Base-by-base conservation (phyloP, 108 stramenopile genomes). In the Bacterosira constricta region DNA sequence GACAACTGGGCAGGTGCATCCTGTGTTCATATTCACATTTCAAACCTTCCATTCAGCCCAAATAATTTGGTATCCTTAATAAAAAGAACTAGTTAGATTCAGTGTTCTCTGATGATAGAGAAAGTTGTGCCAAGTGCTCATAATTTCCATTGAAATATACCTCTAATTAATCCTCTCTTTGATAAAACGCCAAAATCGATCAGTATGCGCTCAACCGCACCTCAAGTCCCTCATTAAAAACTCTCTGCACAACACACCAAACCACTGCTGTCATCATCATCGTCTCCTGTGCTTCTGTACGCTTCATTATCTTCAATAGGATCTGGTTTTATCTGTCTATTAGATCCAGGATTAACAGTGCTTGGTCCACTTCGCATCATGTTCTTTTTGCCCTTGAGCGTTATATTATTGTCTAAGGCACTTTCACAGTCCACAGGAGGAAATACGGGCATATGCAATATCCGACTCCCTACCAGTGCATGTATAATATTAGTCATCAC, bases 161-260 rank as follows among this genome's bases (percentile, higher is more conserved):
- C 70, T 47, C 50, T 36, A 21, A n/a, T 61, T 67, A 81, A 50
- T 7, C 76, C 63, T 32, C 80, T 80, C 41, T 66, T 77, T 13
- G 82, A 69, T 21, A 93, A 69, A 67, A 91, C 91, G 63, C 90
- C 90, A 61, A 71, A 94, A 64, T 89, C 73, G n/a, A 91, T 72
- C 44, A 94, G 67, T 9, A 91, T 73, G 23, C 88, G 71, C 4
- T 85, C 84, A 4, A 90, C 72, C 12, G 84, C 27, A 70, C 83
- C 84, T 6, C 60, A 55, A 13, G 78, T 71, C 54, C 75, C 83
- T 90, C 93, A 94, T 52, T 85, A 60, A 51, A 77, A 32, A 56
- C 71, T 75, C 66, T 63, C 80, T 47, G 32, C 30, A 44, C 70
- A 82, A 78, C 4, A 12, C 7, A 15, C 18, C 8, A 31, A 11